phyloP scores from a whole-genome alignment of 116 monocot genomes.

The Thalassia testudinum region DNA sequence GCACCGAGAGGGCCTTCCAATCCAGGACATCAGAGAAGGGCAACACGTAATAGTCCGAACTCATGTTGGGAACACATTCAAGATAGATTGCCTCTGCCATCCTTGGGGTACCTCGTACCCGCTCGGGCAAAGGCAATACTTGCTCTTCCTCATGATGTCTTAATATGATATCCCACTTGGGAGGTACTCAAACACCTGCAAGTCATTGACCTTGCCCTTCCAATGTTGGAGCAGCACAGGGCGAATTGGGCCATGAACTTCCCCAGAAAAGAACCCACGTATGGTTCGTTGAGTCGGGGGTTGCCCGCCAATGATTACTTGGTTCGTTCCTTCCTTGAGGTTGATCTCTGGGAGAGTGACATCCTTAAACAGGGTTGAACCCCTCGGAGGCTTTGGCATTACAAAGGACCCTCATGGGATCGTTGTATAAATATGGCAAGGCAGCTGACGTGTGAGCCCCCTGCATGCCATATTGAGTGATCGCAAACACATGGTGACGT shows the following conservation, averaged over 20 bases:
- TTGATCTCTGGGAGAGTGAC: conserved; percentile 67
- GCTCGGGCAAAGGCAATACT: conserved; percentile 66
- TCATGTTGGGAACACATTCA: conserved; percentile 53
- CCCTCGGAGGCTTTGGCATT: conserved; percentile 83
- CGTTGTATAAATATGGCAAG: background rate
- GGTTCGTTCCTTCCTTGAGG: conserved; percentile 14
- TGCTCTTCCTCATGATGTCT: conserved; percentile 9
- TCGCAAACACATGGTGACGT: background rate
- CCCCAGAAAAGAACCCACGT: conserved; percentile 6
- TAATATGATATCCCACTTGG: background rate
- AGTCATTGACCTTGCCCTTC: conserved; percentile 8
- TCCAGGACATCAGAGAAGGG: conserved; percentile 59
- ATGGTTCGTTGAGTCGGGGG: background rate
- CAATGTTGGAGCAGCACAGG: conserved; percentile 3
- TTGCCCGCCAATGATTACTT: conserved; percentile 13
- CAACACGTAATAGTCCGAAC: conserved; percentile 31
- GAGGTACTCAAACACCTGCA: conserved; percentile 4
- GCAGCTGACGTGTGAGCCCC: conserved; percentile 38
- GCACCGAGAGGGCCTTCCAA: conserved; percentile 54
- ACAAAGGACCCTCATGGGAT: conserved; percentile 60
- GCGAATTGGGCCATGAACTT: conserved; percentile 8
- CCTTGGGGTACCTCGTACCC: conserved; percentile 72
- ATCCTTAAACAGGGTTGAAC: conserved; percentile 40
- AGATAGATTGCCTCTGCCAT: conserved; percentile 51
- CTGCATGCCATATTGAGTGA: conserved; percentile 4